Evolutionary conservation across 345 rosid species (phyloP), one percentile per base, ranked within the genome.

Genomic region (Aethionema arabicum): DNA sequence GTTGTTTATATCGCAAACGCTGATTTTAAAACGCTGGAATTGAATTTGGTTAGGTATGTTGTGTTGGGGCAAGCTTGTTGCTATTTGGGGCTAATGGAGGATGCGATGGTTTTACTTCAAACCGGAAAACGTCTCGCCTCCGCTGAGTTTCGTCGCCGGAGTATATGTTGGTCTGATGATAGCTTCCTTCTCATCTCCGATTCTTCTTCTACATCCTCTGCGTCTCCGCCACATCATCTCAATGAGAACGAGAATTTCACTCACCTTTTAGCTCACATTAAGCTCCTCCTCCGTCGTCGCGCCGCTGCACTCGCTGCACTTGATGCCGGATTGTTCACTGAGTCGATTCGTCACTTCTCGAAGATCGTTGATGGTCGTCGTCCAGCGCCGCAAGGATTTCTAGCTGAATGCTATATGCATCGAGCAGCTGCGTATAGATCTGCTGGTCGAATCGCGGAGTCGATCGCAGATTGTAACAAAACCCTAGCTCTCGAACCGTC

Each of bases 71-170:
- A 89, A 78, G 99, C 97, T 4, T 93, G 99, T 59, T 80, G 88
- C 74, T 90, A 90, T 58, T 75, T 93, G 1, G 99, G 99, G 37
- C 77, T 93, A 4, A 85, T 93, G 97, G 99, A 93, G 77, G 99
- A 93, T 70, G 97, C 99, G 3, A 81, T 93, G 96, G 96, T 76
- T 43, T 83, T 93, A 0, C 91, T 93, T 45, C 99, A 90, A 65
- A 87, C 91, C 50, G 97, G 96, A 0, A 93, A 87, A 74, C 96
- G 99, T 65, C 83, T 93, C 15, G 86, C 97, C 51, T 77, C 86
- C 7, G 99, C 97, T 15, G 99, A 95, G 55, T 85, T 85, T 76
- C 99, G 99, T 62, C 96, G 90, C 2, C 79, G 83, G 65, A 87
- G 96, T 82, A 68, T 84, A 5, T 84, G 90, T 21, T 82, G 89